phyloP scores from a whole-genome alignment of 1,284 basidiomycete genomes.

The Wallemia hederae region DNA sequence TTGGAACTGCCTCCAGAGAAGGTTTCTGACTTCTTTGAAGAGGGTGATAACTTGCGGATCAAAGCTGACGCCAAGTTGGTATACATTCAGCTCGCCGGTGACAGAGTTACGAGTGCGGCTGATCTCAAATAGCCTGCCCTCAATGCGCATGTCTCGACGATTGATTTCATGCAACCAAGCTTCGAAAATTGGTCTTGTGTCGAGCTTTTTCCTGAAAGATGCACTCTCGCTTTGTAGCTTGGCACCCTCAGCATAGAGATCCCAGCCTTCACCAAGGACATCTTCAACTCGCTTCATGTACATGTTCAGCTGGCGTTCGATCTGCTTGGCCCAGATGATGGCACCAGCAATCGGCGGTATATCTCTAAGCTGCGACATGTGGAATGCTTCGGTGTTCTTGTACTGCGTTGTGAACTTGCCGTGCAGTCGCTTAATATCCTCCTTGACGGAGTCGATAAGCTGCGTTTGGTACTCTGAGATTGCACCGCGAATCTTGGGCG shows the following conservation, averaged over 20 bases:
- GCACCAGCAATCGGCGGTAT: conserved; percentile 87
- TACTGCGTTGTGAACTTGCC: conserved; percentile 94
- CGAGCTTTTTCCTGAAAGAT: conserved; percentile 83
- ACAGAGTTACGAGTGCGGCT: conserved; percentile 32
- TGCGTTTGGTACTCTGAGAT: conserved; percentile 98
- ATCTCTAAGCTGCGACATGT: conserved; percentile 95
- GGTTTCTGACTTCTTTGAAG: conserved; percentile 89
- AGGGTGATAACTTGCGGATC: conserved; percentile 91
- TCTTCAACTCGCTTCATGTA: conserved; percentile 99
- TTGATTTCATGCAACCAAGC: conserved; percentile 92
- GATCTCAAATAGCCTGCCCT: conserved; percentile 88
- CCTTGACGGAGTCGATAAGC: conserved; percentile 87
- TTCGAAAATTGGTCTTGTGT: conserved; percentile 74
- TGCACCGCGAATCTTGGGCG: conserved; percentile 56
- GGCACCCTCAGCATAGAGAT: conserved; percentile 94
- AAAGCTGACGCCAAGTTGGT: conserved; percentile 80
- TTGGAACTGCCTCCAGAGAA: conserved; percentile 82
- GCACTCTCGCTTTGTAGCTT: conserved; percentile 72
- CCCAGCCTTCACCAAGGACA: conserved; percentile 93
- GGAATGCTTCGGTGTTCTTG: conserved; percentile 75
- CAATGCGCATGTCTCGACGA: conserved; percentile 64
- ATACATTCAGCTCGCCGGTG: conserved; percentile 19
- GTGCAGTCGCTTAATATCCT: conserved; percentile 80
- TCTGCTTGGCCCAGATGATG: conserved; percentile 94
- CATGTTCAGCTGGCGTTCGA: conserved; percentile 75